Percentiles rank a stretch among this genome's conserved stretches.
Evolutionary conservation across 2,329 filamentous ascomycete species (phyloP).

Genomic region (Nothophoma quercina): DNA sequence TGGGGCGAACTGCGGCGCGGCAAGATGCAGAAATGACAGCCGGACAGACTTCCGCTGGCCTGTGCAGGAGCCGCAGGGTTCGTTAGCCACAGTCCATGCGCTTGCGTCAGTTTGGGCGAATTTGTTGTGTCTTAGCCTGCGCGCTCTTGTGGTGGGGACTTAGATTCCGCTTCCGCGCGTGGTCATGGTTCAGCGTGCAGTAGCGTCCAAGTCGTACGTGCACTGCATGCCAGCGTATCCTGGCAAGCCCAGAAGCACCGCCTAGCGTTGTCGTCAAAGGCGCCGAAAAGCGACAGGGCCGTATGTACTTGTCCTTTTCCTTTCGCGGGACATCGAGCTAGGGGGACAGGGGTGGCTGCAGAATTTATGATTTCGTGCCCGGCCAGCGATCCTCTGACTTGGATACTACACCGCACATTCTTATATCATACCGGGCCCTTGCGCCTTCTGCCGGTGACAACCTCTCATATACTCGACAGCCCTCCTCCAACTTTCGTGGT

Average conservation of each 20-base stretch:
- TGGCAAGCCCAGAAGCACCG: constrained; percentile 21
- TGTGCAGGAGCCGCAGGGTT: constrained; percentile 27
- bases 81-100: constrained; percentile 26
- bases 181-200: constrained; percentile 30
- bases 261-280: constrained; percentile 25
- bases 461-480: constrained; percentile 22
- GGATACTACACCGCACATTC: constrained; percentile 40
- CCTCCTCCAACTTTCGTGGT: constrained; percentile 13
- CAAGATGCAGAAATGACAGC: constrained; percentile 27
- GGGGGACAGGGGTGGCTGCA: constrained; percentile 31
- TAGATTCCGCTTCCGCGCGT: constrained; percentile 43
- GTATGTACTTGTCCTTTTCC: constrained; percentile 33
- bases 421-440: constrained; percentile 42
- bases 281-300: constrained; percentile 32
- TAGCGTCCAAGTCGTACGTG: constrained; percentile 29
- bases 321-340: constrained; percentile 37
- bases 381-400: constrained; percentile 33
- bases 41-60: constrained; percentile 28
- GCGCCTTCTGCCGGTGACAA: constrained; percentile 30
- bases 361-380: constrained; percentile 39
- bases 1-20: constrained; percentile 20
- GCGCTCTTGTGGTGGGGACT: constrained; percentile 26
- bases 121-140: constrained; percentile 23
- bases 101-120: constrained; percentile 32
- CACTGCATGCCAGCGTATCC: constrained; percentile 25